Evolutionary conservation across 495 filamentous ascomycete genomes (phyloP), one percentile per base, ranked within the genome.

Genomic region (Neohortaea acidophila): DNA sequence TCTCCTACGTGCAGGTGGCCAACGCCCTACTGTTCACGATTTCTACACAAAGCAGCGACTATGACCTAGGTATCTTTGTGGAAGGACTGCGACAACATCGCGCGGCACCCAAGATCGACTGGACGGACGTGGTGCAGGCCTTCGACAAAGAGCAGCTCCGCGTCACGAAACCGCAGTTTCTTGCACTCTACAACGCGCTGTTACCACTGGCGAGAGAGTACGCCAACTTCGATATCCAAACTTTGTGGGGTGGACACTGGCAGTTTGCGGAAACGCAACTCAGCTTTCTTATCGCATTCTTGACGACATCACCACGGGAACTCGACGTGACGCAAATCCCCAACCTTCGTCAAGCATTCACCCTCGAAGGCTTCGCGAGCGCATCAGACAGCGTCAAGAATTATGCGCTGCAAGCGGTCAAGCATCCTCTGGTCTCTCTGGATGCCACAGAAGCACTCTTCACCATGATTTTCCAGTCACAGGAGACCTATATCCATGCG

Each of bases 191-290:
- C 56, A 65, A 77, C 37, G 79, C 77, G 13, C 63, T 99, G 19
- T 60, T 81, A 21, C 73, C 73, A 1, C 62, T 81, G 38, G 80
- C 81, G 25, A 63, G 59, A 31, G 72, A 77, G 18, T 68, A 76
- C 27, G 49, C 59, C 20, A 67, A 53, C 38, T 67, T 79, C 52
- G 76, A 92, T 57, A 72, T 94, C 31, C 79, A 92, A 56, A 70
- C 66, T 25, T 67, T 99, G 18, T 96, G 87, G 89, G 84, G 85
- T 41, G 87, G 85, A 23, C 67, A 75, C 31, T 96, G 91, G 89
- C 71, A 81, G 33, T 68, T 91, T 37, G 70, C 75, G 14, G 72
- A 84, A 31, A 81, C 91, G 0, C 91, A 94, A 41, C 68, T 96
- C 36, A 89, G 82, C 11, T 91, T 99, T 52, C 64, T 94, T 26